Conservation (phyloP, 208 protist genomes). For the Polymyxa betae region DNA sequence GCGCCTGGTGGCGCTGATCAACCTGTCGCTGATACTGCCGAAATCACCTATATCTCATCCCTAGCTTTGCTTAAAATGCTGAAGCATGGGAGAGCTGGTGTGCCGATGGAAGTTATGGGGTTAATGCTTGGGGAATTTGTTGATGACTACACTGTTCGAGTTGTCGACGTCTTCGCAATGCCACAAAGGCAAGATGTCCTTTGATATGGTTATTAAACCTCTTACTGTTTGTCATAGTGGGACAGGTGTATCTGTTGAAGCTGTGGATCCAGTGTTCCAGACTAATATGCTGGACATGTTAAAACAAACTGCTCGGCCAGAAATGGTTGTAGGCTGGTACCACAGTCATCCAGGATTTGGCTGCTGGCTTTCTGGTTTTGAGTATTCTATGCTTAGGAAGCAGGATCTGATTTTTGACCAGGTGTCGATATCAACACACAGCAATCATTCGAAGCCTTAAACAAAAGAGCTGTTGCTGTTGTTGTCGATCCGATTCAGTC, state of each 20-base stretch:
- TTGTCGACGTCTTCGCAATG: slow-evolving; percentile 98
- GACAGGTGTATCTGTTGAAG: slow-evolving; percentile 49
- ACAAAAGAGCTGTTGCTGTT: slow-evolving; percentile 96
- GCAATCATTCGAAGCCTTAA: slow-evolving; percentile 80
- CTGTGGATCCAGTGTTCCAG: slow-evolving; percentile 99
- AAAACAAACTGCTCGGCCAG: slow-evolving; percentile 92
- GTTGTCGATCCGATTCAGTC: slow-evolving; percentile 99
- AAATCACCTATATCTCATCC: slow-evolving; percentile 98
- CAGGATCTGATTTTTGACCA: no score
- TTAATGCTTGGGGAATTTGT: slow-evolving; percentile 99
- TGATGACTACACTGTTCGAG: slow-evolving; percentile 99
- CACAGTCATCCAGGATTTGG: slow-evolving; percentile 99
- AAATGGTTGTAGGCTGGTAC: slow-evolving; percentile 99
- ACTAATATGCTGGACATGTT: slow-evolving; percentile 99
- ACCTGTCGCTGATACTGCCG: slow-evolving; percentile 91
- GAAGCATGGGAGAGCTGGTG: slow-evolving; percentile 96
- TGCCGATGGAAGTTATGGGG: slow-evolving; percentile 99
- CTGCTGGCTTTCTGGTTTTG: slow-evolving; percentile 99
- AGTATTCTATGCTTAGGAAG: no score
- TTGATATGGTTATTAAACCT: slow-evolving; percentile 1
- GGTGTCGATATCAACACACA: slow-evolving; percentile 99
- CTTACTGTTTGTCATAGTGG: neutral
- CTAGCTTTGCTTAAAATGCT: slow-evolving; percentile 99
- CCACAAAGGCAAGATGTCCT: slow-evolving; percentile 86
- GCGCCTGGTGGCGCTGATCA: slow-evolving; percentile 65